These are phyloP conservation scores for Ogataea trehaloabstinens DNA, from an alignment of 805 yeast genomes.

Conservation along the genomic window DNA sequence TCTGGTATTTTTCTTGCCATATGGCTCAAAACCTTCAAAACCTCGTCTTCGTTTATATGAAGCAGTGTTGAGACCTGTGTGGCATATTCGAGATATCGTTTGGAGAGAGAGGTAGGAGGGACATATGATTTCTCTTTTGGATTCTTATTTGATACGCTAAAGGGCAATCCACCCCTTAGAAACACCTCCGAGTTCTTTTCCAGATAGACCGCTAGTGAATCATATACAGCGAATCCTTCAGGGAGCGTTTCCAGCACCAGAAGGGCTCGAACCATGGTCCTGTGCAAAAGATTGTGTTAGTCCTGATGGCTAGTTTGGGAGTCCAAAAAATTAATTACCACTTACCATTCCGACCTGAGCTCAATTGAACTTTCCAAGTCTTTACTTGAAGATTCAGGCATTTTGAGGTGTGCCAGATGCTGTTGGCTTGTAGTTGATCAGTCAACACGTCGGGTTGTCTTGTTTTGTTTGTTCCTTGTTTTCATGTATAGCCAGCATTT, in stretches of 20 bases:
- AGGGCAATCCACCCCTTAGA: constrained; percentile 16
- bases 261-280: constrained; percentile 26
- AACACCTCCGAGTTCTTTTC: constrained; percentile 12
- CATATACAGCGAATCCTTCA: constrained; percentile 8
- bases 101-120: constrained; percentile 9
- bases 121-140: background rate
- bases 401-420: too few relatives aligned
- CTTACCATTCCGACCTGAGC: constrained; percentile 13
- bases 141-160: constrained; percentile 5
- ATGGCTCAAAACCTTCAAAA: constrained; percentile 46
- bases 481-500: too few relatives aligned
- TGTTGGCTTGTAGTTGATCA: too few relatives aligned
- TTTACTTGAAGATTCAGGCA: too few relatives aligned
- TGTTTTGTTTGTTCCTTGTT: too few relatives aligned
- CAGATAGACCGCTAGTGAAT: constrained; percentile 12
- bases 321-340: background rate
- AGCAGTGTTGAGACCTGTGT: constrained; percentile 38
- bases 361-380: background rate
- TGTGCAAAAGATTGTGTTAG: constrained; percentile 1
- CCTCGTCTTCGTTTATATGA: constrained; percentile 42
- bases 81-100: constrained; percentile 40
- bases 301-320: too few relatives aligned
- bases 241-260: constrained; percentile 10
- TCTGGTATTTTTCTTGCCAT: constrained; percentile 38
- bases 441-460: too few relatives aligned